A percentile compares a stretch with the other conserved stretches of the same genome.
Conservation (phyloP, 768 basidiomycete species). For the Lactarius trivialis region DNA sequence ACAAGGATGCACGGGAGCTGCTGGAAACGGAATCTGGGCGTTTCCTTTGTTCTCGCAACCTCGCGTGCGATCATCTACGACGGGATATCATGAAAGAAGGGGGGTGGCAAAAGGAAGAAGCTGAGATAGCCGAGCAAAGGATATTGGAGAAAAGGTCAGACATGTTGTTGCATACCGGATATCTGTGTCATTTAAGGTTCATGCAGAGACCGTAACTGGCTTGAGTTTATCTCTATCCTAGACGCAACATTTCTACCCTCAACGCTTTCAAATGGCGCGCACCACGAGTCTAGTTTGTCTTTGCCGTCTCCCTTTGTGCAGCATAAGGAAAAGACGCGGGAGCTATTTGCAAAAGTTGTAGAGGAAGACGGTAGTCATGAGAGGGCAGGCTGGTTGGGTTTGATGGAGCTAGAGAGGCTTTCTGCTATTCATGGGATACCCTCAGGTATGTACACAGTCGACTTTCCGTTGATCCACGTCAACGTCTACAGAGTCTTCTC, state of each 20-base stretch:
- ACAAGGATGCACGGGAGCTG: constrained; percentile 63
- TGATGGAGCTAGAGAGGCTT: constrained; percentile 71
- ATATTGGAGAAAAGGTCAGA: constrained; percentile 57
- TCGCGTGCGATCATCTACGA: constrained; percentile 69
- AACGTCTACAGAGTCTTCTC: constrained; percentile 36
- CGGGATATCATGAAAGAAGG: constrained; percentile 60
- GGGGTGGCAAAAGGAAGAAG: constrained; percentile 55
- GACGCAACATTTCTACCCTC: constrained; percentile 54
- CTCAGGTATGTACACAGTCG: constrained; percentile 33
- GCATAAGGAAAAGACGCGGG: constrained; percentile 38
- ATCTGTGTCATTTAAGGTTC: constrained; percentile 2
- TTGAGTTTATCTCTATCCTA: constrained; percentile 70
- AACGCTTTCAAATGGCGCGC: constrained; percentile 25
- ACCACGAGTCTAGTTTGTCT: constrained; percentile 26
- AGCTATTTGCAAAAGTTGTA: constrained; percentile 50
- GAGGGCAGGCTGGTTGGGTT: constrained; percentile 64
- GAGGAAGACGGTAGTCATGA: constrained; percentile 65
- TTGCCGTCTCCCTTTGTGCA: constrained; percentile 31
- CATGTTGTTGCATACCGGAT: not conserved
- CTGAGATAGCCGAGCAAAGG: constrained; percentile 48
- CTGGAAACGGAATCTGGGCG: constrained; percentile 64
- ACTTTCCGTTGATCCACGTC: not conserved
- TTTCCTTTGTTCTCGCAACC: constrained; percentile 59
- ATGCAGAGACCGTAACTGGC: constrained; percentile 77
- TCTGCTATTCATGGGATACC: constrained; percentile 42